Conservation (phyloP, 169 alveolate genomes). For the Plasmodium ovale region DNA sequence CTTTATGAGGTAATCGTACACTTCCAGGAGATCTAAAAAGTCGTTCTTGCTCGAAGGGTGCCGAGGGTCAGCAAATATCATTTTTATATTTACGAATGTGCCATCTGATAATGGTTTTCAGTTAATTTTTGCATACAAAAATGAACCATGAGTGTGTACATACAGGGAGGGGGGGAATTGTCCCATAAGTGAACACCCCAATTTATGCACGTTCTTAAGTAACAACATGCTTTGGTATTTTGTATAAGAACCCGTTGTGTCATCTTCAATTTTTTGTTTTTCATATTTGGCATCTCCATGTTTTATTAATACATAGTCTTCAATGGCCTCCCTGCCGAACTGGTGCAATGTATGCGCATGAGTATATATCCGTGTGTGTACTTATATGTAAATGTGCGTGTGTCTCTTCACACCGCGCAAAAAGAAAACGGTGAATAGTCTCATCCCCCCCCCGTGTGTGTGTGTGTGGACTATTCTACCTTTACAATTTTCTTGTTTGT, state of each 20-base stretch:
- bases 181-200: no score
- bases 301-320: constrained; percentile 46
- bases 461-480: constrained; percentile 43
- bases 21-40: constrained; percentile 39
- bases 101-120: background rate
- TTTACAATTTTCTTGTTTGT: constrained; percentile 45
- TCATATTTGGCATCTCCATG: constrained; percentile 6
- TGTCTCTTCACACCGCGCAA: no score
- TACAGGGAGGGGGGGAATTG: no score
- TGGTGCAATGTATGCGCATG: background rate
- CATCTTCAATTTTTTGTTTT: background rate
- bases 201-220: background rate
- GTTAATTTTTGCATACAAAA: background rate
- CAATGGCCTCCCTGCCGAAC: constrained; percentile 72
- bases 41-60: constrained; percentile 67
- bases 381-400: background rate
- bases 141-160: background rate
- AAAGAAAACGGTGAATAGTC: no score
- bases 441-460: no score
- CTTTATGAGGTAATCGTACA: constrained; percentile 59
- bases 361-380: background rate
- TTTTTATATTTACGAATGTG: constrained; percentile 33
- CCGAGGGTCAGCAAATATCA: constrained; percentile 70
- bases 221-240: background rate
- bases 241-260: background rate